Conservation (phyloP, 495 filamentous ascomycete species). For the Tuber umbilicatum region DNA sequence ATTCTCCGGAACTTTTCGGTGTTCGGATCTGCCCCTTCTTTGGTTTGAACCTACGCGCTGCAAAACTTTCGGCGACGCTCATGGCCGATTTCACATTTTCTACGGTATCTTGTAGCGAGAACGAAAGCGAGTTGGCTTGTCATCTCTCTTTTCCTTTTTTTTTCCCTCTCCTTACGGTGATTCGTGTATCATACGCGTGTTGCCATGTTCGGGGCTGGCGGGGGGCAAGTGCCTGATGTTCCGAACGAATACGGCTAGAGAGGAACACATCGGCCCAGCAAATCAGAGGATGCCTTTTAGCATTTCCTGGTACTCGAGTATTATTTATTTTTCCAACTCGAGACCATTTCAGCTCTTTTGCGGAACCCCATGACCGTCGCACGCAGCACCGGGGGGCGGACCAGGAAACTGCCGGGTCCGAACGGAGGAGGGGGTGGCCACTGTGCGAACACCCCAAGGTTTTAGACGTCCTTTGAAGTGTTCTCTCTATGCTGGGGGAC, state of each 20-base stretch:
- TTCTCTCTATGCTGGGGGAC: neutral
- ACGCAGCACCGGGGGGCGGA: neutral
- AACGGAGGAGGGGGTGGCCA: neutral
- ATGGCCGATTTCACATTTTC: neutral
- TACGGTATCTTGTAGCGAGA: neutral
- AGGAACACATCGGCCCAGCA: neutral
- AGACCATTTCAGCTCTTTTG: neutral
- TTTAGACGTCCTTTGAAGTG: slow-evolving; percentile 1
- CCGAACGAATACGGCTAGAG: neutral
- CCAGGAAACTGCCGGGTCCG: neutral
- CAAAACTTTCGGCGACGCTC: neutral
- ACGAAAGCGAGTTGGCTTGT: neutral
- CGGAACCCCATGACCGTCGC: neutral
- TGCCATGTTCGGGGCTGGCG: neutral
- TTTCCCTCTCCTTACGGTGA: neutral
- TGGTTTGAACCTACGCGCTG: neutral
- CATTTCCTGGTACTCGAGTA: neutral
- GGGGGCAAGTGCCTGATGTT: neutral
- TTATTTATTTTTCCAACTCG: neutral
- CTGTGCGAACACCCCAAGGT: neutral
- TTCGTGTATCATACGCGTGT: neutral
- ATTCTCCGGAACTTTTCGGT: neutral
- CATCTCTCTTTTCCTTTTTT: neutral
- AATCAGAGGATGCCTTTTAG: neutral
- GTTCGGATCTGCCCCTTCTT: neutral